Conservation (phyloP, 352 stramenopile species). For the Phytophthora meadii region DNA sequence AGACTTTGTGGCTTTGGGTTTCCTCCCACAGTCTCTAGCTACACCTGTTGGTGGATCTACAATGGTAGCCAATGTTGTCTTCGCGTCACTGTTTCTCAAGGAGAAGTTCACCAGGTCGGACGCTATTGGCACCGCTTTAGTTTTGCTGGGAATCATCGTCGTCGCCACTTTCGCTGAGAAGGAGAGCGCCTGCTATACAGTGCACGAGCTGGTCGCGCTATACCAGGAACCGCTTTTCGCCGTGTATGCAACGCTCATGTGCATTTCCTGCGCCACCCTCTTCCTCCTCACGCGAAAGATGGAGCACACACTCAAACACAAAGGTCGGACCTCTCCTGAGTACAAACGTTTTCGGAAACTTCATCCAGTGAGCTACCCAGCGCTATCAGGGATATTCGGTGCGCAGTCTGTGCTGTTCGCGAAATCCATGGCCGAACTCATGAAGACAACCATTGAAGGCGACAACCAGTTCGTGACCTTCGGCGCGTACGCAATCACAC, state of each 20-base stretch:
- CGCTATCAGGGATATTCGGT: constrained; percentile 78
- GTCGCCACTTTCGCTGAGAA: constrained; percentile 85
- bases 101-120: constrained; percentile 76
- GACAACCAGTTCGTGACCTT: constrained; percentile 75
- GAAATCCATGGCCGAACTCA: constrained; percentile 82
- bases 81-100: constrained; percentile 82
- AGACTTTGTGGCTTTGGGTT: constrained; percentile 82
- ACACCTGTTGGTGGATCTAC: constrained; percentile 81
- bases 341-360: constrained; percentile 67
- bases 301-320: constrained; percentile 45
- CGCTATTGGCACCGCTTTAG: constrained; percentile 67
- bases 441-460: constrained; percentile 81
- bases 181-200: constrained; percentile 75
- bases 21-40: constrained; percentile 82
- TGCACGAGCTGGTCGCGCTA: constrained; percentile 72
- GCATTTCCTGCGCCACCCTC: constrained; percentile 40
- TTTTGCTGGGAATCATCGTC: constrained; percentile 78
- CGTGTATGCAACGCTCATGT: constrained; percentile 70
- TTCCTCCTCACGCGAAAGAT: constrained; percentile 55
- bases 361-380: constrained; percentile 75
- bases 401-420: constrained; percentile 86
- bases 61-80: constrained; percentile 87
- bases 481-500: constrained; percentile 81
- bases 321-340: constrained; percentile 47
- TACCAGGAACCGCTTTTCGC: constrained; percentile 72